These are phyloP conservation scores for Curvularia spicifera DNA, from an alignment of 2,329 filamentous ascomycete species.

Conservation along the genomic window DNA sequence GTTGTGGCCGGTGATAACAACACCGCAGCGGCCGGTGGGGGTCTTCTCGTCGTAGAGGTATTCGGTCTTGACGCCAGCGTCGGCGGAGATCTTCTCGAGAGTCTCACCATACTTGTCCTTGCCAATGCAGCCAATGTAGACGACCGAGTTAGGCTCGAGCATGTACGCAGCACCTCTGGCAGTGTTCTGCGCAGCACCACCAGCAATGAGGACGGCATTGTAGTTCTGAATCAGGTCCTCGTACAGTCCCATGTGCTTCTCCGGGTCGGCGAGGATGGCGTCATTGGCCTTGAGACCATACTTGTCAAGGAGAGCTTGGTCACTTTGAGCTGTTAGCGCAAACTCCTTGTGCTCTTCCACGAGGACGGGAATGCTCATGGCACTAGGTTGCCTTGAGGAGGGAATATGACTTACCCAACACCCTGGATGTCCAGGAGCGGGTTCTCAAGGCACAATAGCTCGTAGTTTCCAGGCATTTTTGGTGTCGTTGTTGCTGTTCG, in stretches of 20 bases:
- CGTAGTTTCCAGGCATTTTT: conserved; percentile 83
- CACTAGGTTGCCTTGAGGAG: not conserved
- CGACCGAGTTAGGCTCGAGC: conserved; percentile 83
- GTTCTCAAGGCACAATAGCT: conserved; percentile 94
- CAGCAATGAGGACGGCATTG: conserved; percentile 92
- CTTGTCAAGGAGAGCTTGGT: conserved; percentile 85
- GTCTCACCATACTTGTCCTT: conserved; percentile 95
- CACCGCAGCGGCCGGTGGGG: conserved; percentile 92
- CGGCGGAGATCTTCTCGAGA: conserved; percentile 82
- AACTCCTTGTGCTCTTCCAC: conserved; percentile 22
- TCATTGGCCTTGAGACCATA: conserved; percentile 96
- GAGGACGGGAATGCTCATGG: not conserved
- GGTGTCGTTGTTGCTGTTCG: conserved; percentile 13
- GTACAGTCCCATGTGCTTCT: conserved; percentile 87
- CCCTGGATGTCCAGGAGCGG: conserved; percentile 98
- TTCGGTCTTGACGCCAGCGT: conserved; percentile 89
- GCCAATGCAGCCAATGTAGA: conserved; percentile 93
- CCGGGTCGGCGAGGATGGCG: conserved; percentile 86
- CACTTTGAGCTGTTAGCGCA: conserved; percentile 58
- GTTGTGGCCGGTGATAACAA: conserved; percentile 96
- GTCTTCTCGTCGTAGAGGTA: conserved; percentile 87
- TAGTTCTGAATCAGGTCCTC: conserved; percentile 93
- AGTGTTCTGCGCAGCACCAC: conserved; percentile 96
- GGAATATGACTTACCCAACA: conserved; percentile 59
- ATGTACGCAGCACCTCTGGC: conserved; percentile 95